Base-by-base conservation (phyloP, 306 rosid species). In the Clitoria ternatea region DNA sequence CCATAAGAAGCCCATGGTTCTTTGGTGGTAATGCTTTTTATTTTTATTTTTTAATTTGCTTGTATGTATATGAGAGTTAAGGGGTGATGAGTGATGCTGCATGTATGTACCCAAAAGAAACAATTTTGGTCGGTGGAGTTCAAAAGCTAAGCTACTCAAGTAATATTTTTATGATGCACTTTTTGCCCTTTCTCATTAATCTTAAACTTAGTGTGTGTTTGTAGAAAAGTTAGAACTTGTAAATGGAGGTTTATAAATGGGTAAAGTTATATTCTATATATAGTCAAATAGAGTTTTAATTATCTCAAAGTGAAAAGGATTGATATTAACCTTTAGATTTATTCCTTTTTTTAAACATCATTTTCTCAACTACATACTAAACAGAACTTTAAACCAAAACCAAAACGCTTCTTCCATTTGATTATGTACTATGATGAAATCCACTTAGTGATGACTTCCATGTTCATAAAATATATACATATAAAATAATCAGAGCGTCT, bases 121-220 rank as follows among this genome's bases (percentile, higher is more conserved):
- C 3, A 50, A 45, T 69, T 61, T 78, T 64, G 78, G 83, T 78
- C 72, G 81, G 81, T 65, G 81, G 65, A 69, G 72, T 62, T 68
- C 47, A 82, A 82, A 82, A 83, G 84, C 57, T 32, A 37, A 17
- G 33, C 68, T 49, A 69, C 80, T 82, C 62, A 42, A 69, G 39
- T 67, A 56, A 15, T 11, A 60, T 19, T 36, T 53, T 54, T 47
- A 32, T 50, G 4, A 47, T 70, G 78, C 54, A 57, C 80, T 57
- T 78, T 78, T 78, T 82, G 19, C 63, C 61, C 78, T 69, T 73
- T 77, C 74, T 42, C 7, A 69, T 56, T 69, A n/a, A n/a, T n/a
- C n/a, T n/a, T n/a, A n/a, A n/a, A n/a, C n/a, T n/a, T n/a, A n/a
- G n/a, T n/a, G n/a, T n/a, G n/a, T n/a, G n/a, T n/a, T n/a, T n/a